These are phyloP conservation scores for Claviceps humidiphila DNA, from an alignment of 2,329 filamentous ascomycete genomes.

Conservation along the genomic window DNA sequence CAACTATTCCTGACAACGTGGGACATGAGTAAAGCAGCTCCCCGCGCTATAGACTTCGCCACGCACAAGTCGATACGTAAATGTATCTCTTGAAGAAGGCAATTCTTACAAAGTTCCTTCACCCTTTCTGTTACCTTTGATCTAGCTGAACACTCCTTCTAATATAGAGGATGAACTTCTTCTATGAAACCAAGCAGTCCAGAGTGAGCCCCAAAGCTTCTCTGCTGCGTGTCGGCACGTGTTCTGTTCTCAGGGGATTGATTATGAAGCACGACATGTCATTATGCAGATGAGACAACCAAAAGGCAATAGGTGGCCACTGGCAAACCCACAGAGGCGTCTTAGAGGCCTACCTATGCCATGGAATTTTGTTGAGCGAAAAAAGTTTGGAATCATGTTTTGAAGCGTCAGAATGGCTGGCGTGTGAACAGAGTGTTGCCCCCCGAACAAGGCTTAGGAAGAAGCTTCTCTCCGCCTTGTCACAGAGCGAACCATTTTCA, in stretches of 20 bases:
- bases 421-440: no score
- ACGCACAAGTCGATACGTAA: background rate
- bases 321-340: background rate
- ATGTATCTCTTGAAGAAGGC: background rate
- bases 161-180: no score
- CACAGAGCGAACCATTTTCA: no score
- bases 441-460: no score
- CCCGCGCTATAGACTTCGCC: constrained; percentile 2
- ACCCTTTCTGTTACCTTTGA: background rate
- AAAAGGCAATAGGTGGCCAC: no score
- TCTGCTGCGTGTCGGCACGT: background rate
- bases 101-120: background rate
- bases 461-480: no score
- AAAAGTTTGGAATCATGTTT: background rate
- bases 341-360: no score
- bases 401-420: no score
- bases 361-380: background rate
- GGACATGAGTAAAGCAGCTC: constrained; percentile 10
- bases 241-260: background rate
- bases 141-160: background rate
- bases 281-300: background rate
- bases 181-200: background rate
- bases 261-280: background rate
- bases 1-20: constrained; percentile 16
- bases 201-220: background rate